Percentiles rank a stretch among this genome's conserved stretches.
Conservation (phyloP, 495 filamentous ascomycete genomes). For the Letharia columbiana region DNA sequence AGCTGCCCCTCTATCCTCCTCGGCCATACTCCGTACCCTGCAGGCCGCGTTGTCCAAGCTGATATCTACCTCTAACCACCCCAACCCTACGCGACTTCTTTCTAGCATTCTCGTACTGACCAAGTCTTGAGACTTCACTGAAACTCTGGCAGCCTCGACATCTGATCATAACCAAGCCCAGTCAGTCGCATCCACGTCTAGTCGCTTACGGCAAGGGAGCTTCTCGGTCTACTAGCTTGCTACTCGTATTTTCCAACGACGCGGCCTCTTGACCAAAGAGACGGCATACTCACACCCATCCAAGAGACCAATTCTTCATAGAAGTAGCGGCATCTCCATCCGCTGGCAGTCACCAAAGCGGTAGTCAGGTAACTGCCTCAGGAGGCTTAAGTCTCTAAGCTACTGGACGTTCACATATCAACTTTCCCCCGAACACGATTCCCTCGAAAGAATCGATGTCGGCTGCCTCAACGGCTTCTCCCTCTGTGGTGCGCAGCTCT, state of each 20-base stretch:
- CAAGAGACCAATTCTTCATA: neutral
- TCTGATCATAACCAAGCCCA: constrained; percentile 1
- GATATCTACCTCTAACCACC: neutral
- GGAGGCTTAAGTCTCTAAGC: neutral
- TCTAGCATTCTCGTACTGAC: neutral
- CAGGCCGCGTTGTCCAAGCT: constrained; percentile 1
- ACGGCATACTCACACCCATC: neutral
- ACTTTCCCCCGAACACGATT: neutral
- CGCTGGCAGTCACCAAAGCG: neutral
- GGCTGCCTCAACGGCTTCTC: constrained; percentile 22
- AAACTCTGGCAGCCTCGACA: neutral
- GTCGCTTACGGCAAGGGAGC: constrained; percentile 5
- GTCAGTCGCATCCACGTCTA: neutral
- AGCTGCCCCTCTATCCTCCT: neutral
- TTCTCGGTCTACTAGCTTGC: neutral
- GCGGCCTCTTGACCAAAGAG: neutral
- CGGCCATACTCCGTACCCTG: neutral
- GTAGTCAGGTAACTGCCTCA: neutral
- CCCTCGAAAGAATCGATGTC: constrained; percentile 15
- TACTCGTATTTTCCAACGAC: neutral
- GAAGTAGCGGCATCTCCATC: neutral
- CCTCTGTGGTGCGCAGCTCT: constrained; percentile 23
- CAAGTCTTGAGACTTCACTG: neutral
- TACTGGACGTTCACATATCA: neutral
- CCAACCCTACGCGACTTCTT: neutral